A percentile compares a stretch with the other conserved stretches of the same genome.
These are phyloP conservation scores for Mucor racemosus DNA, from an alignment of 371 early-diverging fungal genomes.

Conservation along the genomic window DNA sequence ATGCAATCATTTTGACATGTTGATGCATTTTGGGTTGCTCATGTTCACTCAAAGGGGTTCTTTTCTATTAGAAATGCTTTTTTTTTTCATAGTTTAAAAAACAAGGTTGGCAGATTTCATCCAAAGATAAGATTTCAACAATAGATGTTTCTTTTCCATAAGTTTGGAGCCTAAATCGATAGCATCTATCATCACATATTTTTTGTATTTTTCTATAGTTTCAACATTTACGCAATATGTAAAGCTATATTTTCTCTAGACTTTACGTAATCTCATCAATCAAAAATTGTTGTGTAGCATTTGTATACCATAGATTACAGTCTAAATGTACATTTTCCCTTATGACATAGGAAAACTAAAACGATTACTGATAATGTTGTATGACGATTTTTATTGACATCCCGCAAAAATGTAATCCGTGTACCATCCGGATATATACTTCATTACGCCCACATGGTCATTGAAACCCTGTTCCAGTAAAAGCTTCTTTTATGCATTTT, in stretches of 20 bases:
- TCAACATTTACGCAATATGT: not conserved
- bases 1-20: not conserved
- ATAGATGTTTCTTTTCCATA: not conserved
- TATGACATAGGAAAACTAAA: not conserved
- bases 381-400: conserved; percentile 2
- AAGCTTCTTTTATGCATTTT: not conserved
- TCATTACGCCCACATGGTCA: not conserved
- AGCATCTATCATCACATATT: not conserved
- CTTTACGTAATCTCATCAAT: not conserved
- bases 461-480: not conserved
- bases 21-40: not conserved
- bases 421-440: not conserved
- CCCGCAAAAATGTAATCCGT: not conserved
- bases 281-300: not conserved
- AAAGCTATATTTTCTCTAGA: not conserved
- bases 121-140: conserved; percentile 2
- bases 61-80: not conserved
- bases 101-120: not conserved
- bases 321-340: not conserved
- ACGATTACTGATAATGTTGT: not conserved
- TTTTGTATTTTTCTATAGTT: not conserved
- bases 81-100: not conserved
- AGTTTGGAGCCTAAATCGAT: not conserved
- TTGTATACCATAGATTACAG: not conserved
- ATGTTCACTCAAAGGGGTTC: not conserved